Evolutionary conservation across 768 basidiomycete species (phyloP), one percentile per base, ranked within the genome.

Genomic region (Agrocybe praecox): DNA sequence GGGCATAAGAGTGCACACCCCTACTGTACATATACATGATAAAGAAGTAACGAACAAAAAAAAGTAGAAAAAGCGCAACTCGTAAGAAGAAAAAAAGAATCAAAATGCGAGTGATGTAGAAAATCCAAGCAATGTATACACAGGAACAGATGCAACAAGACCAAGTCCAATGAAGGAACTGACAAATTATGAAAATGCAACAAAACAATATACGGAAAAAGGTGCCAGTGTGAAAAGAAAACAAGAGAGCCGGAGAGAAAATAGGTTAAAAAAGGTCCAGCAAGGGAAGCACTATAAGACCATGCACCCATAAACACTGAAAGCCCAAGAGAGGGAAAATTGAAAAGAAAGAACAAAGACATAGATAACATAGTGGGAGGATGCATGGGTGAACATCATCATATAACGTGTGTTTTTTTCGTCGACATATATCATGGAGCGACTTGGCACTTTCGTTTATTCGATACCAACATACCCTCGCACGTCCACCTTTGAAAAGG

Each of bases 401-500:
- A 55, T 49, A 49, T 58, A 50, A 22, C 21, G 46, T 36, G 34
- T 23, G 33, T 42, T 47, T 40, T 57, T 47, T 36, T 61, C 49
- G 46, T 60, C 49, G 40, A 55, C 53, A 46, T 42, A 51, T 36
- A 51, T 51, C 49, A 51, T 51, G 40, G 49, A n/a, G 21, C 15
- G 34, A 43, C 19, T 11, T 34, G 12, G 17, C 18, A 18, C 22
- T 23, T 43, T 29, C 46, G 51, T 67, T 55, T 61, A 70, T 63
- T 81, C 76, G 47, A 85, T 64, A 24, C 85, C 88, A 55, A 91
- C 77, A 75, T 86, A 91, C n/a, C 92, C 92, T 57, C 88, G 83
- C 56, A 83, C 92, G 67, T 94, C 92, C 51, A 94, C 91, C 62
- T 87, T 87, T 14, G 91, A 90, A 60, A 89, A 88, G 3, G 88